phyloP scores from a whole-genome alignment of 2,329 filamentous ascomycete species.

The Malbranchea cinnamomea region DNA sequence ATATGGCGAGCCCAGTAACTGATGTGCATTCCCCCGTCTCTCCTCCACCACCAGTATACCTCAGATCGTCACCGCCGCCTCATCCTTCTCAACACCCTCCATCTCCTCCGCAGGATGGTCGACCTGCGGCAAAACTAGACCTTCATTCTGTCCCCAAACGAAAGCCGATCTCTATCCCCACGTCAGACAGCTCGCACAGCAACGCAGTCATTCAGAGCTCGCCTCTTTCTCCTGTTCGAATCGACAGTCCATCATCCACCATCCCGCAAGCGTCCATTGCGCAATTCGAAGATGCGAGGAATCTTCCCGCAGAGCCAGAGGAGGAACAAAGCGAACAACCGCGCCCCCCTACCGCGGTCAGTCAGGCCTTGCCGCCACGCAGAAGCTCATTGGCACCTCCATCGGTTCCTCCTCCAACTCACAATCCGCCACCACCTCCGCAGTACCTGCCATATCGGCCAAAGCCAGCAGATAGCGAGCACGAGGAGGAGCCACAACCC shows the following conservation, averaged over 20 bases:
- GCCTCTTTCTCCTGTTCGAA: slow-evolving; percentile 20
- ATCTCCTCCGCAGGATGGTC: slow-evolving; percentile 14
- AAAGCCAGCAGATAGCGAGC: not conserved
- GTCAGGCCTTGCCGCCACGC: slow-evolving; percentile 11
- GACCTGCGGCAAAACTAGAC: slow-evolving; percentile 11
- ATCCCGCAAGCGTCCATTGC: slow-evolving; percentile 17
- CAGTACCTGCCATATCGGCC: slow-evolving; percentile 2
- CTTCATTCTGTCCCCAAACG: slow-evolving; percentile 10
- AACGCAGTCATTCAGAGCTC: slow-evolving; percentile 17
- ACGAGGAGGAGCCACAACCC: slow-evolving; percentile 12
- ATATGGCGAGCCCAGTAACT: slow-evolving; percentile 4
- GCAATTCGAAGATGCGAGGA: slow-evolving; percentile 15
- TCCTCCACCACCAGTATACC: slow-evolving; percentile 30
- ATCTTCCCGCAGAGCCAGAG: not conserved
- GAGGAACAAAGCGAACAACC: slow-evolving; percentile 12
- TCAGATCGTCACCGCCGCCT: slow-evolving; percentile 23
- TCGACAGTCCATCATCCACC: slow-evolving; percentile 14
- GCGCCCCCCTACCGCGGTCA: too few relatives aligned
- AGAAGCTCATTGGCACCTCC: not conserved
- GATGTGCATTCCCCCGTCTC: slow-evolving; percentile 17
- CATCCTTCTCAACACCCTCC: slow-evolving; percentile 11
- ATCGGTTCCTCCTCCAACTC: slow-evolving; percentile 1
- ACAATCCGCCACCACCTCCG: not conserved
- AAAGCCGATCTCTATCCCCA: slow-evolving; percentile 14
- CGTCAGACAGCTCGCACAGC: slow-evolving; percentile 11